These are phyloP conservation scores for Francoa sonchifolia DNA, from an alignment of 441 rosid species.

Conservation along the genomic window DNA sequence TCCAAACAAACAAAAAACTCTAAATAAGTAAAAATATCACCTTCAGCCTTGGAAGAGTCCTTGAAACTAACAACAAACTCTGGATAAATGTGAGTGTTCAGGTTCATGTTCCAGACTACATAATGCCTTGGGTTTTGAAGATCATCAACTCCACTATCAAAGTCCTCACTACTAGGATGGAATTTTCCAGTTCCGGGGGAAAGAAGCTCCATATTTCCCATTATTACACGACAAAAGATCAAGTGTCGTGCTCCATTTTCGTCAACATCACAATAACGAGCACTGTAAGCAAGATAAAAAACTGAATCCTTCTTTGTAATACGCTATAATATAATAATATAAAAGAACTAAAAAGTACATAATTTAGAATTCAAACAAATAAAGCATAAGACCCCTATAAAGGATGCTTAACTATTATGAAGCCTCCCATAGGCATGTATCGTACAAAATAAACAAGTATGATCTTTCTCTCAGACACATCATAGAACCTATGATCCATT, in stretches of 20 bases:
- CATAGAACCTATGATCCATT: too few species aligned
- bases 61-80: slow-evolving; percentile 95
- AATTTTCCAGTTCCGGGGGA: slow-evolving; percentile 40
- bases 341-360: neutral
- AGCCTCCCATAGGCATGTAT: too few species aligned
- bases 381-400: too few species aligned
- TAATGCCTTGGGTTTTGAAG: slow-evolving; percentile 50
- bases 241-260: slow-evolving; percentile 66
- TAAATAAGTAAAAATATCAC: slow-evolving; percentile 36
- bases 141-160: slow-evolving; percentile 89
- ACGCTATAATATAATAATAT: neutral
- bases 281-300: slow-evolving; percentile 43
- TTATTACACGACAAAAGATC: slow-evolving; percentile 75
- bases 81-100: slow-evolving; percentile 77
- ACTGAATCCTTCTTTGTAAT: slow-evolving; percentile 7
- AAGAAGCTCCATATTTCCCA: slow-evolving; percentile 88
- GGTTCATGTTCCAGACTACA: slow-evolving; percentile 79
- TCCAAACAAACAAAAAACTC: slow-evolving; percentile 9
- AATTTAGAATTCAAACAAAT: neutral
- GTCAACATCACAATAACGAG: slow-evolving; percentile 72
- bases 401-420: too few species aligned
- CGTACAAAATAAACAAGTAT: too few species aligned
- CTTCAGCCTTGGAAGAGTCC: slow-evolving; percentile 49
- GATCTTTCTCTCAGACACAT: too few species aligned
- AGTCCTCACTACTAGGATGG: slow-evolving; percentile 59